phyloP scores from a whole-genome alignment of 2,329 filamentous ascomycete species.

The Hypoxylon sp. region DNA sequence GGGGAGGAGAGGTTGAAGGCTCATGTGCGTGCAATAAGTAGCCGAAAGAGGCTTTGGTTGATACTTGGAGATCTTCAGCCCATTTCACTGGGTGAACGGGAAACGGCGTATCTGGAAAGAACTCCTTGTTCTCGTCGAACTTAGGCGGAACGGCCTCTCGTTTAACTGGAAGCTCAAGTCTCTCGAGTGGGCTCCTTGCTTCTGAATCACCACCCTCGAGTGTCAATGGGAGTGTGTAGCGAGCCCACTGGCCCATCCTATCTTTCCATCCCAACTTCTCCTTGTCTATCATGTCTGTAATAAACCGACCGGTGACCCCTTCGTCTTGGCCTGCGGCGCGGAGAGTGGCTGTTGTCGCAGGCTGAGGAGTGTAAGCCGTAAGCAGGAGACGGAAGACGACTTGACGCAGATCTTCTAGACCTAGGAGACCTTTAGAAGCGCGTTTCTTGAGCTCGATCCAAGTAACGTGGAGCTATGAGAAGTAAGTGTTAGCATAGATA shows the following conservation, averaged over 20 bases:
- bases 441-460: slow-evolving; percentile 58
- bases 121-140: slow-evolving; percentile 13
- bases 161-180: slow-evolving; percentile 45
- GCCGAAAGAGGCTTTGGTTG: slow-evolving; percentile 65
- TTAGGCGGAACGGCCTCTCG: slow-evolving; percentile 1
- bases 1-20: slow-evolving; percentile 22
- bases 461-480: slow-evolving; percentile 55
- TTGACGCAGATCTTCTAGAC: slow-evolving; percentile 60
- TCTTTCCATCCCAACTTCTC: slow-evolving; percentile 58
- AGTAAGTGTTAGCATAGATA: slow-evolving; percentile 22
- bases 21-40: slow-evolving; percentile 59
- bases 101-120: slow-evolving; percentile 14
- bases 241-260: slow-evolving; percentile 55
- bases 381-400: slow-evolving; percentile 63
- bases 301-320: slow-evolving; percentile 50
- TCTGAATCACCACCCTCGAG: slow-evolving; percentile 1
- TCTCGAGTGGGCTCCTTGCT: slow-evolving; percentile 17
- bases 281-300: slow-evolving; percentile 51
- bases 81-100: slow-evolving; percentile 46
- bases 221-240: slow-evolving; percentile 50
- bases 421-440: slow-evolving; percentile 22
- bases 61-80: slow-evolving; percentile 44
- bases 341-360: slow-evolving; percentile 46
- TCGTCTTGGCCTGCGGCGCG: slow-evolving; percentile 26
- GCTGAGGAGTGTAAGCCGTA: slow-evolving; percentile 51